Evolutionary conservation across 208 protist species (phyloP), one percentile per base, ranked within the genome.

Genomic region (Leishmania mexicana): DNA sequence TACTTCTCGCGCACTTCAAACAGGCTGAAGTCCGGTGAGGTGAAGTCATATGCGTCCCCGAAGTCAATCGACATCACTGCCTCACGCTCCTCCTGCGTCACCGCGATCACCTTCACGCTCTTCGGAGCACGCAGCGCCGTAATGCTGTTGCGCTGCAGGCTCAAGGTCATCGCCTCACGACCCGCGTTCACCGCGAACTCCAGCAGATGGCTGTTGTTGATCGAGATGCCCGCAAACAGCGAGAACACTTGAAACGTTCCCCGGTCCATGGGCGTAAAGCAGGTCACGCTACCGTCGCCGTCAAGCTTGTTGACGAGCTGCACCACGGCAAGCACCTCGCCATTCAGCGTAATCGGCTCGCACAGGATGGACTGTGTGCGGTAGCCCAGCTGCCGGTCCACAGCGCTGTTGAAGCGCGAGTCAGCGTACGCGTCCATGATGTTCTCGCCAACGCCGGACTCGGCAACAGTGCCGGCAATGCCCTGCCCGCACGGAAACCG

Each of bases 251-350:
- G 83, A 84, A 97, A 95, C 0, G 94, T 96, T 7, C 90, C 91
- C 21, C 80, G 88, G 65, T 97, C 94, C 2, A 64, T 80, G 24
- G 31, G 70, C 1, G 85, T 91, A 71, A 97, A 97, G 54, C 65
- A 78, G 28, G 78, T 81, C 62, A 96, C 90, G 49, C 78, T 76
- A 21, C 93, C 91, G 31, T 93, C 49, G 7, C 79, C 72, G 75
- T 87, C 75, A 35, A 97, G 70, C 81, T 97, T 97, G 82, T 97
- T 97, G 45, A 97, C 91, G 10, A 97, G 88, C 79, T 97, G 94
- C 71, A 94, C 92, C n/a, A 97, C 94, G 3, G 94, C 94, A 70
- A 97, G 90, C 77, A 97, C 90, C 54, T 96, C 92, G 72, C 89
- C 88, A 80, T 95, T 91, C 67, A 96, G 85, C 38, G 92, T 76